Percentiles rank a stretch among this genome's conserved stretches.
Evolutionary conservation across 2,329 filamentous ascomycete genomes (phyloP).

Genomic region (Sclerotinia trifoliorum): DNA sequence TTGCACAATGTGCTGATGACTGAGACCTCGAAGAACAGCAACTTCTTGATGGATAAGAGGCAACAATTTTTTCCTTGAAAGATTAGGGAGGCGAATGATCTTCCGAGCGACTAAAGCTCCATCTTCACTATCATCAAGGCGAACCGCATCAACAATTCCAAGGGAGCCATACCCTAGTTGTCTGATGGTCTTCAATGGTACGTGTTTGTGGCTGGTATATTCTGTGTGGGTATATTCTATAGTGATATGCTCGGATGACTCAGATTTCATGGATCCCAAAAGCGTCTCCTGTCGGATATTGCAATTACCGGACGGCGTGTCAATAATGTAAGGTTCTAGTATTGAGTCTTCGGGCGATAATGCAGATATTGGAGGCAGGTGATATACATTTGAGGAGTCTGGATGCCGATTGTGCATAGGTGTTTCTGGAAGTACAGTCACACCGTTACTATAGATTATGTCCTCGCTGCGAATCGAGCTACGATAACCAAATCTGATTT

Average conservation of each 20-base stretch:
- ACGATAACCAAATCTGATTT: background rate
- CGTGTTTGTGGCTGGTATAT: slow-evolving; percentile 22
- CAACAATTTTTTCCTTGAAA: slow-evolving; percentile 25
- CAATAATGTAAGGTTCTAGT: too few species aligned
- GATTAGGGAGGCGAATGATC: slow-evolving; percentile 24
- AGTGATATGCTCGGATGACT: background rate
- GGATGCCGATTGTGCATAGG: background rate
- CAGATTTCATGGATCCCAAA: too few species aligned
- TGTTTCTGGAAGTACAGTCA: background rate
- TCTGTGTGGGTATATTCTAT: slow-evolving; percentile 23
- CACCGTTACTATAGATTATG: too few species aligned
- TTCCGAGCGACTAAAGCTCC: slow-evolving; percentile 25
- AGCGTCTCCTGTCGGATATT: too few species aligned
- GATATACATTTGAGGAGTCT: too few species aligned
- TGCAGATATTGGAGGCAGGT: too few species aligned
- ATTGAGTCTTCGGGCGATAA: too few species aligned
- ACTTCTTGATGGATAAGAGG: slow-evolving; percentile 30
- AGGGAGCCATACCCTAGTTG: slow-evolving; percentile 29
- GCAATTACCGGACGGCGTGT: too few species aligned
- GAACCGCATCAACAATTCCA: slow-evolving; percentile 27
- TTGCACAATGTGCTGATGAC: slow-evolving; percentile 26
- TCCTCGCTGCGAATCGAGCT: background rate
- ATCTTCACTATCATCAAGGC: slow-evolving; percentile 1
- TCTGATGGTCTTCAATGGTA: slow-evolving; percentile 24
- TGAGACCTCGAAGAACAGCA: slow-evolving; percentile 23